phyloP scores from a whole-genome alignment of 1,139 yeast genomes.

The Protomyces inundatus region DNA sequence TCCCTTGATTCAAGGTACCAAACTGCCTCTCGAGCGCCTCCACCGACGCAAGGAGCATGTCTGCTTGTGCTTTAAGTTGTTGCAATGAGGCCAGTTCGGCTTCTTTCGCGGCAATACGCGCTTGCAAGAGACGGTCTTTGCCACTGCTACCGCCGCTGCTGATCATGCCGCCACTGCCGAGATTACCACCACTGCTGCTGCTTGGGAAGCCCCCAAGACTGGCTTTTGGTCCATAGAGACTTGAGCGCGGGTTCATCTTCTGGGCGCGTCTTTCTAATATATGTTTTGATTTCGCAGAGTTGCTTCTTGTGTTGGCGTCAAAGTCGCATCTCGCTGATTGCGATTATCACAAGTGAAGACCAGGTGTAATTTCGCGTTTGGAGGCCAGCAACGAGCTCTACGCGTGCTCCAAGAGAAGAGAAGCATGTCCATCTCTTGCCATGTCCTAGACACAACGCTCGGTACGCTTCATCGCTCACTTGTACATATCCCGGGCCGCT shows the following conservation, averaged over 20 bases:
- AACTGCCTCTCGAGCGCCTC: constrained; percentile 49
- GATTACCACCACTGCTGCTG: too few relatives aligned
- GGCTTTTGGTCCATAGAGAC: background rate
- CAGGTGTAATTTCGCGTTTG: background rate
- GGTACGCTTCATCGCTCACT: background rate
- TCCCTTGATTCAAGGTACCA: constrained; percentile 52
- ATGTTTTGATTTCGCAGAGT: too few relatives aligned
- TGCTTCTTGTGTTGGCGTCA: too few relatives aligned
- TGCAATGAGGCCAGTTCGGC: constrained; percentile 51
- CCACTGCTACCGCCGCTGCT: too few relatives aligned
- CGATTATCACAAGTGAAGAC: too few relatives aligned
- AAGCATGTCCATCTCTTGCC: constrained; percentile 19
- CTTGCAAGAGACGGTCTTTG: background rate
- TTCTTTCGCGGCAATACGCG: constrained; percentile 42
- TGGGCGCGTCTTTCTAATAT: background rate
- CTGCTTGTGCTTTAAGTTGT: constrained; percentile 50
- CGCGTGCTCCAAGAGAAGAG: background rate
- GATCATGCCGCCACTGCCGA: too few relatives aligned
- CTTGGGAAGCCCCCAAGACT: background rate
- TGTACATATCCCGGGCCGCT: background rate
- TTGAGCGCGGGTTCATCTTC: background rate
- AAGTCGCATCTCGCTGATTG: background rate
- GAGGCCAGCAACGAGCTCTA: background rate
- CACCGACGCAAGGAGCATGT: constrained; percentile 47
- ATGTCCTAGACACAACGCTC: constrained; percentile 22